Conservation (phyloP, 2,329 filamentous ascomycete genomes). For the Ophiosphaerella narmari region DNA sequence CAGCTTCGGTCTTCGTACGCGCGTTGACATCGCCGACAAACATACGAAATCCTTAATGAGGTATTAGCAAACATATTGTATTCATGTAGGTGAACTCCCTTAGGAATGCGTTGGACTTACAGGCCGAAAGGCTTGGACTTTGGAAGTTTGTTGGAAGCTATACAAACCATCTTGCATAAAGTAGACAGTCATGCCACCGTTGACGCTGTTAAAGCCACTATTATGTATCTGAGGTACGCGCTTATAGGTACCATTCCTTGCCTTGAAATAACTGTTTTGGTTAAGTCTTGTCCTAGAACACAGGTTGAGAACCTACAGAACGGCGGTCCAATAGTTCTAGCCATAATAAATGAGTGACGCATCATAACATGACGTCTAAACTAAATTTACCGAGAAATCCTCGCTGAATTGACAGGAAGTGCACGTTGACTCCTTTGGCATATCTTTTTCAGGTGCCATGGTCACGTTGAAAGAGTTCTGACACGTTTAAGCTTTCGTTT, state of each 20-base stretch:
- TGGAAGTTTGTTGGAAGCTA: constrained; percentile 34
- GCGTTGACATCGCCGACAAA: constrained; percentile 36
- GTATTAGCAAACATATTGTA: constrained; percentile 15
- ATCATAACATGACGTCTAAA: not conserved
- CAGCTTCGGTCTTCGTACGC: constrained; percentile 35
- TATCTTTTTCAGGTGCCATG: constrained; percentile 27
- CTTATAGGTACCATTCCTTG: constrained; percentile 28
- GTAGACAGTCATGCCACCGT: constrained; percentile 29
- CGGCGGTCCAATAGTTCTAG: constrained; percentile 38
- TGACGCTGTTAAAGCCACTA: constrained; percentile 25
- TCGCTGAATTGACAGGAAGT: constrained; percentile 37
- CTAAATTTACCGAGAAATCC: constrained; percentile 22
- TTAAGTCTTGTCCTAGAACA: not conserved
- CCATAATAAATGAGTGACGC: not conserved
- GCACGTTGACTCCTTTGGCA: constrained; percentile 30
- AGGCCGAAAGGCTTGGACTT: constrained; percentile 50
- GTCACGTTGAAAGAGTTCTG: constrained; percentile 31
- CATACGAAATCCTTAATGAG: constrained; percentile 36
- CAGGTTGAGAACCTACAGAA: constrained; percentile 24
- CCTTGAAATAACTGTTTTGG: constrained; percentile 28
- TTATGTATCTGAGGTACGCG: constrained; percentile 22
- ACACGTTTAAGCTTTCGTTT: not conserved
- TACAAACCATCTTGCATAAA: constrained; percentile 36
- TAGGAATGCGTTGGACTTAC: constrained; percentile 8
- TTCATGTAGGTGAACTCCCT: not conserved